Evolutionary conservation across 768 basidiomycete species (phyloP), one percentile per base, ranked within the genome.

Genomic region (Boletus subcaerulescens): DNA sequence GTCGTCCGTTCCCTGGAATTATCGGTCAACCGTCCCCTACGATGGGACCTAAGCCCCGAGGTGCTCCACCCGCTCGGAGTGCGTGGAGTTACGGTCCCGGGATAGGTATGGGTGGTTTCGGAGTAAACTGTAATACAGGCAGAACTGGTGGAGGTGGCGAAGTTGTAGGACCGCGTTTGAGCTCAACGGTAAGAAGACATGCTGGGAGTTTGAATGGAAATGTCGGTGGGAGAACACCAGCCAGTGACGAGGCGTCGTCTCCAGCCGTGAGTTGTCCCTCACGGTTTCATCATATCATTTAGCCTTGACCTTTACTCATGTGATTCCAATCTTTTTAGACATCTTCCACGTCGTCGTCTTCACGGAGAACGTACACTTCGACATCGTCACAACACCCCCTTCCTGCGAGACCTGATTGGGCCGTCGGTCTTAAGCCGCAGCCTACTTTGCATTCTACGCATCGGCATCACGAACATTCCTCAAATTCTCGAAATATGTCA

Each of bases 361-460:
- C 91, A 38, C 80, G 86, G 38, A 80, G 83, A 58, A 89, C 88
- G 7, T 89, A 81, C 59, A 88, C 87, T 2, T 90, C 89, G 33
- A 82, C 80, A 1, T 76, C 86, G 6, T 89, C 89, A 60, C 78
- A 91, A 72, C 84, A 85, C 53, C 91, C 91, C 14, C 77, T 93
- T 38, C 91, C 91, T 4, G 74, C 89, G 3, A 79, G 91, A 53
- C 91, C 91, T 39, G 91, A 93, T 67, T 93, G 92, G 91, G 91
- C 91, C 17, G 88, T 93, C 5, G 89, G 89, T 15, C 76, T 93
- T 33, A 90, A 87, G 67, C 82, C 89, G 0, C 86, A 89, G 56
- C 84, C 86, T 29, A 87, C 83, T 13, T 69, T 88, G 26, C 81
- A 87, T 59, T 44, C 78, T 31, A 71, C 79, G 1, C 73, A 73